Base-by-base conservation (phyloP, 495 filamentous ascomycete species). In the Penicillium psychrofluorescens region DNA sequence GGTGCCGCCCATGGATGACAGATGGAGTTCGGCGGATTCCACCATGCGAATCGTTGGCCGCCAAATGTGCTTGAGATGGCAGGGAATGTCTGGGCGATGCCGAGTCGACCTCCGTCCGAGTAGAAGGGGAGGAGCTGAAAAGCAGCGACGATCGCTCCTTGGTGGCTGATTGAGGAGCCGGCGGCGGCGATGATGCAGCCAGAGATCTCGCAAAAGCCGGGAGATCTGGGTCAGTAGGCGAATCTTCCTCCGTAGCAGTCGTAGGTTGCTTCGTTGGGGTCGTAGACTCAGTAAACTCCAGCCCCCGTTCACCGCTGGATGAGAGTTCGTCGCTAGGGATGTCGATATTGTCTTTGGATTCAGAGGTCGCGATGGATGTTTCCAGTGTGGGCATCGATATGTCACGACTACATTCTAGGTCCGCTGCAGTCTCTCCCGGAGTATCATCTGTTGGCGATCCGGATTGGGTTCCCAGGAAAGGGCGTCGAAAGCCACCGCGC, bases 81-180 rank as follows among this genome's bases (percentile, higher is more conserved):
- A 58, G 44, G 12, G 45, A 43, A 9, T 44, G 51, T 11, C 47
- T 49, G 27, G 54, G 48, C 22, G 48, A 43, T 36, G 22, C 22
- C 22, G 54, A 37, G 4, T 43, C 29, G 27, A 54, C 53, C 22
- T 53, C 47, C 2, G 41, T 45, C 29, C 63, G 56, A 38, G 57
- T 65, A n/a, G 70, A 67, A 4, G 74, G 74, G 4, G 78, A 75
- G 10, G 76, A 72, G 30, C 68, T 54, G 48, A 81, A 79, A 2
- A 81, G 62, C 22, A 69, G 58, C 13, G 77, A 76, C 4, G 74
- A 68, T 35, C 70, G 64, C 36, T 78, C 76, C 46, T 77, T 77
- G 4, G 72, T 71, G 3, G 68, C 71, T 31, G 75, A 67, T 30
- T 76, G 66, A 22, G 22, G 22, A n/a, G 72, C 58, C 29, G 73